Conservation (phyloP, 441 rosid genomes). For the Pelargonium australe region DNA sequence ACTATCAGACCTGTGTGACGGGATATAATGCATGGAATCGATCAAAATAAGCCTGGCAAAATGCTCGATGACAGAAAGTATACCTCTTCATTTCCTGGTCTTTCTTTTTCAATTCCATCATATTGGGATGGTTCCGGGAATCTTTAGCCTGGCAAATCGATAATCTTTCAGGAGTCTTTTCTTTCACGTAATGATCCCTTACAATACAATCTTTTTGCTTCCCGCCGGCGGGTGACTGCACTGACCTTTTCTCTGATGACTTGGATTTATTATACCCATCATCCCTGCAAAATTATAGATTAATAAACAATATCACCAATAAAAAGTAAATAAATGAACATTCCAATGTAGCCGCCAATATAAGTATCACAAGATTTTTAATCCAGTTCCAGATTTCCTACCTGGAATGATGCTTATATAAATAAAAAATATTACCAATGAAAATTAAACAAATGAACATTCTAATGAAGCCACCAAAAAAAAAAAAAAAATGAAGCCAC, state of each 20-base stretch:
- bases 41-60: constrained; percentile 4
- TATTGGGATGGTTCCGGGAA: constrained; percentile 17
- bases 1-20: not conserved
- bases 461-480: not conserved
- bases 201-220: constrained; percentile 33
- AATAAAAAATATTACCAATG: not conserved
- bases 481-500: not conserved
- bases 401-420: constrained; percentile 25
- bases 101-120: constrained; percentile 30
- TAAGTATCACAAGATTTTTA: constrained; percentile 5
- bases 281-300: constrained; percentile 19
- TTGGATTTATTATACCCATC: constrained; percentile 27
- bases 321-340: not conserved
- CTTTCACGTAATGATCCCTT: constrained; percentile 16
- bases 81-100: constrained; percentile 53
- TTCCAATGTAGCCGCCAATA: not conserved
- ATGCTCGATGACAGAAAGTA: constrained; percentile 3
- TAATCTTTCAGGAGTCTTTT: constrained; percentile 27
- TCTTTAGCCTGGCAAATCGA: constrained; percentile 9
- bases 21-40: not conserved
- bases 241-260: constrained; percentile 26
- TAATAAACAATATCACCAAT: not conserved
- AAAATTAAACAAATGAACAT: not conserved
- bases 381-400: constrained; percentile 15
- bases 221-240: constrained; percentile 27